Evolutionary conservation across 805 yeast genomes (phyloP).

Genomic region (Limtongia smithiae): DNA sequence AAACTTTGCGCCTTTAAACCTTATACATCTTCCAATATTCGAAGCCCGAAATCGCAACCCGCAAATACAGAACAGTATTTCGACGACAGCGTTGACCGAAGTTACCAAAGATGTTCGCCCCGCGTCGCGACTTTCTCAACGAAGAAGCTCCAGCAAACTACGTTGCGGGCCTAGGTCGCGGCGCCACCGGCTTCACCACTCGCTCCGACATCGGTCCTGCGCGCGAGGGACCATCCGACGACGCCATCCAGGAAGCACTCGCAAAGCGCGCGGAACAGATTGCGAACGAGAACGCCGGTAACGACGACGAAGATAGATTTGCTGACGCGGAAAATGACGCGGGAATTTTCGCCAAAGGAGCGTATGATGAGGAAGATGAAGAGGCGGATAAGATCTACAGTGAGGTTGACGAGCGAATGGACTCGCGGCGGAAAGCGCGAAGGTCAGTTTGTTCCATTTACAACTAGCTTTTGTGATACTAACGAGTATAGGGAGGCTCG

Average conservation of each 20-base stretch:
- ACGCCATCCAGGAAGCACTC: slow-evolving; percentile 35
- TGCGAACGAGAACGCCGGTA: slow-evolving; percentile 31
- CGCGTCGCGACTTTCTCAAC: slow-evolving; percentile 54
- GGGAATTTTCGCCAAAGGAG: slow-evolving; percentile 35
- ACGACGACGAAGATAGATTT: slow-evolving; percentile 36
- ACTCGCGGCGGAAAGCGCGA: slow-evolving; percentile 32
- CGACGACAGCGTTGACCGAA: too few species aligned
- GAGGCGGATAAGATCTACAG: slow-evolving; percentile 75
- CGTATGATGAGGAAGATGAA: slow-evolving; percentile 55
- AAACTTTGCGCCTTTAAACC: too few species aligned
- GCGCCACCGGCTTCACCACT: slow-evolving; percentile 90
- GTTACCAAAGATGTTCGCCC: slow-evolving; percentile 24
- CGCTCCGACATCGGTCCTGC: slow-evolving; percentile 68
- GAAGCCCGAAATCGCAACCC: too few species aligned
- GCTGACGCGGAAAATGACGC: slow-evolving; percentile 37
- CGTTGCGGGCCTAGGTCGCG: slow-evolving; percentile 89
- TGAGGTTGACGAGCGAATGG: slow-evolving; percentile 57
- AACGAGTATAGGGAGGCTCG: slow-evolving; percentile 30
- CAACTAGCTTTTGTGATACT: background rate
- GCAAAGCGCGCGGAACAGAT: slow-evolving; percentile 29
- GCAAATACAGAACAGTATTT: too few species aligned
- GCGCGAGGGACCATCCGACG: slow-evolving; percentile 40
- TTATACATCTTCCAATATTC: too few species aligned
- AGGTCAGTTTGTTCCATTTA: slow-evolving; percentile 8
- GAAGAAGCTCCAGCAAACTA: slow-evolving; percentile 88